These are phyloP conservation scores for Handroanthus guayacan DNA, from an alignment of 257 asterid genomes.

Conservation along the genomic window DNA sequence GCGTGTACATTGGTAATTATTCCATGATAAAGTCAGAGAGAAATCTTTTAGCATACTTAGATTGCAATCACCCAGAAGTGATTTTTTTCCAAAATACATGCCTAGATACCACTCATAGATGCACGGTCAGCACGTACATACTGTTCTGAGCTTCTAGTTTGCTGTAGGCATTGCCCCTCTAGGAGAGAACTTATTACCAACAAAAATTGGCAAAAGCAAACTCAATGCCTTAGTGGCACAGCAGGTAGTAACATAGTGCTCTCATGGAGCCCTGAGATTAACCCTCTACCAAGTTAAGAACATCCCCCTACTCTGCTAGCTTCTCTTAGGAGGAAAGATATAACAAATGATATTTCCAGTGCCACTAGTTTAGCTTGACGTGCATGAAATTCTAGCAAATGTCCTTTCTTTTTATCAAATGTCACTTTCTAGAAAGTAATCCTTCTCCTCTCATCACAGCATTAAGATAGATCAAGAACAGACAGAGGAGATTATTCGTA, in stretches of 20 bases:
- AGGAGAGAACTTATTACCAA: neutral
- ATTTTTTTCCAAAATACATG: neutral
- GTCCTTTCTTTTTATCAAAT: slow-evolving; percentile 11
- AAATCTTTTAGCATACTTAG: neutral
- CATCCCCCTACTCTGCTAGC: neutral
- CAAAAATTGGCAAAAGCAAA: slow-evolving; percentile 10
- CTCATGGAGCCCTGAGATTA: neutral
- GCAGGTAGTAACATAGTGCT: neutral
- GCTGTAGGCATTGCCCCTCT: neutral
- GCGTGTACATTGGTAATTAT: neutral
- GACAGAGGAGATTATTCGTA: neutral
- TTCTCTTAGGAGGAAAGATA: neutral
- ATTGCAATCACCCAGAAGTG: neutral
- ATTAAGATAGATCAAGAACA: slow-evolving; percentile 8
- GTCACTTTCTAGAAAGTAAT: neutral
- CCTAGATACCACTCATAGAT: slow-evolving; percentile 3
- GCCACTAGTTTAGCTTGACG: neutral
- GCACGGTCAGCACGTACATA: neutral
- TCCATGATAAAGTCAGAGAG: neutral
- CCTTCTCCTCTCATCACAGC: neutral
- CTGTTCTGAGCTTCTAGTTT: neutral
- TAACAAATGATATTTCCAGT: neutral
- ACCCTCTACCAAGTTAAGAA: neutral
- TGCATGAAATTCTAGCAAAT: slow-evolving; percentile 21
- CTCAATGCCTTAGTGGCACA: neutral